Evolutionary conservation across 1,284 basidiomycete genomes (phyloP), one percentile per base, ranked within the genome.

Genomic region (Exobasidium rhododendri): DNA sequence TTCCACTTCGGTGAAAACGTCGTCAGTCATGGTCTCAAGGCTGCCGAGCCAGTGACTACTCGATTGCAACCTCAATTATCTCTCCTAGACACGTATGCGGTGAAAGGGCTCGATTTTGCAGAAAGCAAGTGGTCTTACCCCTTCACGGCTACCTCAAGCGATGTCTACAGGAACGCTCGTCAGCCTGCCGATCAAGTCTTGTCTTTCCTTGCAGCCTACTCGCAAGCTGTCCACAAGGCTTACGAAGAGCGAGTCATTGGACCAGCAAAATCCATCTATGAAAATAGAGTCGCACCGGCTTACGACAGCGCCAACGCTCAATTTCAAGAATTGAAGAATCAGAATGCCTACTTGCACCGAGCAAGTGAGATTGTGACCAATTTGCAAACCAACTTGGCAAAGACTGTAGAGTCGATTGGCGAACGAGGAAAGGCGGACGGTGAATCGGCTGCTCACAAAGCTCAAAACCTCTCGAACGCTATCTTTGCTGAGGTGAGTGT

Each of bases 41-140:
- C 65, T 14, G 73, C 68, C 40, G 56, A 72, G 64, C 77, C 77
- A 40, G 60, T 79, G 52, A 70, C 70, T 59, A 63, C 59, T 53
- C 68, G 67, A 28, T 52, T 79, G 56, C 62, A 63, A 60, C 71
- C 68, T n/a, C 76, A 78, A 62, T 70, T 79, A n/a, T 59, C 67
- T 22, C 65, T 69, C 46, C 63, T 71, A 58, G 77, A 79, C 63
- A 63, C 65, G 44, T 64, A 66, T 26, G 70, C 69, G 30, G 58
- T 70, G 64, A 74, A 77, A 66, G 67, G 66, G 59, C 62, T 79
- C 44, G 64, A 73, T 56, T 75, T 74, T 59, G 75, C 68, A 51
- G 76, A 79, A 65, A 66, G 65, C 68, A 75, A 75, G 59, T 69
- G 71, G 44, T 46, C 65, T 45, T 78, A 78, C 66, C 77, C 77